Evolutionary conservation across 352 stramenopile genomes (phyloP), one percentile per base, ranked within the genome.

Genomic region (Phytophthora capsici): DNA sequence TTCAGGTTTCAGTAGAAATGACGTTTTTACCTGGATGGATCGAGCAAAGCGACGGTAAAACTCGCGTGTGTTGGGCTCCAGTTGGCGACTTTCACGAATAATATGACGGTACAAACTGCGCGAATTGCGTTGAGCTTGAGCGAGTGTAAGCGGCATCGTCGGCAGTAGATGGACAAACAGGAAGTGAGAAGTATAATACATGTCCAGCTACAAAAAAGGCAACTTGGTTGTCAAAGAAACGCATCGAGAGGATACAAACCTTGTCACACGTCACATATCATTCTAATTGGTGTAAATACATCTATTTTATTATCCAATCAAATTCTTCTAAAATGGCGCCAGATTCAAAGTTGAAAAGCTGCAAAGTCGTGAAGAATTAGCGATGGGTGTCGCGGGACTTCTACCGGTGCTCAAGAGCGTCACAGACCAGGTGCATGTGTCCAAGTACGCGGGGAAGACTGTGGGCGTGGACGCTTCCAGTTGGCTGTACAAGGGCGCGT

Each of bases 401-500:
- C 66, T 93, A 23, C 73, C 68, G 28, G 57, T 75, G 55, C 73
- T 95, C 28, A 87, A 90, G 75, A 91, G 84, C 68, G 81, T 91
- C 57, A 86, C 77, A 47, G 75, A 89, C 56, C 67, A 88, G 44
- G 78, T 90, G 38, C 82, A 94, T 72, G 70, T 96, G 17, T 69
- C 75, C 49, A 93, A 94, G 73, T 95, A 90, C 63, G 57, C 67
- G 7, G 84, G 86, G 6, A 92, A 89, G 59, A 85, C 66, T 3
- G 83, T 85, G 23, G 87, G 81, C n/a, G 78, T 96, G 19, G 88
- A 95, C 50, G 82, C 77, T 0, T 80, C 73, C 3, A 74, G 75
- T 8, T 93, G 93, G 93, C 80, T 98, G 45, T 97, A 98, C 75
- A 89, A 95, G 61, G 93, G 92, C 28, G 86, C 90, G 22, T 98